A percentile compares a stretch with the other conserved stretches of the same genome.
Conservation (phyloP, 805 yeast species). For the Maudiozyma serrabonitensis region DNA sequence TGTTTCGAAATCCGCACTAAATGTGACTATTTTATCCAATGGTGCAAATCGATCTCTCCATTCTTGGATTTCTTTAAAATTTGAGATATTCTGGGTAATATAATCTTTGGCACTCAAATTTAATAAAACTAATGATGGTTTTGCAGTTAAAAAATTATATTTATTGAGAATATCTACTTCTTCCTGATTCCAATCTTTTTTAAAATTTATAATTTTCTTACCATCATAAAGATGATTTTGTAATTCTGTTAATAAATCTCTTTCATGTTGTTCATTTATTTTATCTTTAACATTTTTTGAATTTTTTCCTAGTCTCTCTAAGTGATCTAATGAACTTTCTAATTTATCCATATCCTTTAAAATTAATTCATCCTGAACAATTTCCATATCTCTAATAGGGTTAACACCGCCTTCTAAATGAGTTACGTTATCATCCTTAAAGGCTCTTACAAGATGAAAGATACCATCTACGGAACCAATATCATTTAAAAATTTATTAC, state of each 20-base stretch:
- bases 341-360: slow-evolving; percentile 68
- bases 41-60: slow-evolving; percentile 62
- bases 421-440: slow-evolving; percentile 65
- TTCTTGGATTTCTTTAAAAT: slow-evolving; percentile 38
- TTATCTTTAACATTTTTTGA: slow-evolving; percentile 36
- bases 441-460: slow-evolving; percentile 69
- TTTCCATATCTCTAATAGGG: slow-evolving; percentile 66
- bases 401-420: slow-evolving; percentile 66
- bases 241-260: slow-evolving; percentile 33
- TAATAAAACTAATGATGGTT: slow-evolving; percentile 73
- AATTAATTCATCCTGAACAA: slow-evolving; percentile 66
- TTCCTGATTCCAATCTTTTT: slow-evolving; percentile 49
- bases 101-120: slow-evolving; percentile 69
- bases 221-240: slow-evolving; percentile 44
- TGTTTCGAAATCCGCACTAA: slow-evolving; percentile 49
- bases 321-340: slow-evolving; percentile 43
- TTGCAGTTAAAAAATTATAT: slow-evolving; percentile 72
- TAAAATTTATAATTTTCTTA: slow-evolving; percentile 47
- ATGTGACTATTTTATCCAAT: slow-evolving; percentile 56
- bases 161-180: slow-evolving; percentile 62
- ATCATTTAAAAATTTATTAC: slow-evolving; percentile 70
- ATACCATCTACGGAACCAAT: slow-evolving; percentile 75
- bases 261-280: slow-evolving; percentile 29
- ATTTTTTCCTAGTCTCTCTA: slow-evolving; percentile 37
- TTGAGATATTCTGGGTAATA: slow-evolving; percentile 39